Base-by-base conservation (phyloP, 139 green algal species). In the Haematococcus sp. region DNA sequence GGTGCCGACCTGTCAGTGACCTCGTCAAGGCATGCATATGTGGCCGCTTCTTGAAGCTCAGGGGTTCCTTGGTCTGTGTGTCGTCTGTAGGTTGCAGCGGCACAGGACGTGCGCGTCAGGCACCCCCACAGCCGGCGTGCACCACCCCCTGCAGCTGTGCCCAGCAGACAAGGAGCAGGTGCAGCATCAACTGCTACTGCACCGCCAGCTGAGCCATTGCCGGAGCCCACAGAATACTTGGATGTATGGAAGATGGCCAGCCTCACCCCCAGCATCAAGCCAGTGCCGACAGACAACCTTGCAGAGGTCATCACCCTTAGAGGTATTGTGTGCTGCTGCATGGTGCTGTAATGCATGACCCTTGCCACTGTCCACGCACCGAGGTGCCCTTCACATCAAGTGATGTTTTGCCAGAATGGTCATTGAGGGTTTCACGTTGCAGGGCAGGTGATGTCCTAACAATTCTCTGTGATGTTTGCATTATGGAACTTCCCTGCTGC, bases 261-360 rank as follows among this genome's bases (percentile, higher is more conserved):
- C 4, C 67, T 78, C 27, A 76, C 64, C 5, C 63, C 77, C 32
- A 46, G 71, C 20, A 28, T 79, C 22, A n/a, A 54, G 59, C 51
- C 71, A 28, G 27, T 4, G 32, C 23, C 66, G 25, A 33, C 22
- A 0, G 1, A 43, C 16, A 63, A 58, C 28, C 52, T 83, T 13
- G 73, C 72, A 67, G 72, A 83, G 72, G 64, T 32, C 40, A 20
- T 73, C 16, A 58, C 51, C 40, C 33, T 81, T 17, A 49, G 75
- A 52, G 75, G 75, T n/a, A n/a, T n/a, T n/a, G n/a, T 55, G 33
- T 27, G 43, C 52, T 4, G 23, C 19, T 51, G 63, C 9, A 30
- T 54, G 33, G 11, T 61, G 4, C 23, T 19, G 22, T 19, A 4
- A 9, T 61, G 54, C 54, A 61, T 61, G 54, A 32, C 22, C 23